Conservation (phyloP, 2,329 filamentous ascomycete species). For the Aspergillus pseudoglaucus region DNA sequence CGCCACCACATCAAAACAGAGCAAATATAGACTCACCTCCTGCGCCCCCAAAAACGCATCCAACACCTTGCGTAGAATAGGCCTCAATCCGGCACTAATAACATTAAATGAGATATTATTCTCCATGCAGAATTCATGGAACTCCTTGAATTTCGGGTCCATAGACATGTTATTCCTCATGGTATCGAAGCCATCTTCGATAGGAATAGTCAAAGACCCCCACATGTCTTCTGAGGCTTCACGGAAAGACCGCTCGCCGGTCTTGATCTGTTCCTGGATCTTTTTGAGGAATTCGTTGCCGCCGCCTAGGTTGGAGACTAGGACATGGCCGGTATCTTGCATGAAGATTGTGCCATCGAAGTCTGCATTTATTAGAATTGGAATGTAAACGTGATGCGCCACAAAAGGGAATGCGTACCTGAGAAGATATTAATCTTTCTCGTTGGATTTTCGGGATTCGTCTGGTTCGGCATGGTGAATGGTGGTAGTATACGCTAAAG, state of each 20-base stretch:
- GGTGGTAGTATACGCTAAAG: not conserved
- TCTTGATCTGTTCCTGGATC: conserved; percentile 59
- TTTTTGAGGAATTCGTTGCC: conserved; percentile 49
- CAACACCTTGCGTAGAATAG: conserved; percentile 55
- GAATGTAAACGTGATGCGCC: conserved; percentile 3
- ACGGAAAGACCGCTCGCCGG: conserved; percentile 59
- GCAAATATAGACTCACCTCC: conserved; percentile 20
- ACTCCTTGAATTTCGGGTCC: conserved; percentile 56
- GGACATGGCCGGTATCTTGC: conserved; percentile 63
- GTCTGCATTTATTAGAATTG: conserved; percentile 38
- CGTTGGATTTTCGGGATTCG: conserved; percentile 17
- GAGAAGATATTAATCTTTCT: conserved; percentile 44
- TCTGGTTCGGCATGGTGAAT: not conserved
- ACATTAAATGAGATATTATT: conserved; percentile 63
- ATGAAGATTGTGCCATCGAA: conserved; percentile 69
- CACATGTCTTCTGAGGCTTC: conserved; percentile 69
- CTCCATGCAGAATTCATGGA: conserved; percentile 58
- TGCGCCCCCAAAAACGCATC: conserved; percentile 61
- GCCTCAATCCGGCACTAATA: conserved; percentile 62
- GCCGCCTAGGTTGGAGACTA: conserved; percentile 61
- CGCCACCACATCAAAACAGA: not conserved
- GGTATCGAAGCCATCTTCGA: conserved; percentile 60
- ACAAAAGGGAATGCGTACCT: conserved; percentile 22
- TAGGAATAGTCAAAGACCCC: conserved; percentile 59
- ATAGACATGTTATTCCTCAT: conserved; percentile 58